These are phyloP conservation scores for Pyronema omphalodes DNA, from an alignment of 495 filamentous ascomycete genomes.

Conservation along the genomic window DNA sequence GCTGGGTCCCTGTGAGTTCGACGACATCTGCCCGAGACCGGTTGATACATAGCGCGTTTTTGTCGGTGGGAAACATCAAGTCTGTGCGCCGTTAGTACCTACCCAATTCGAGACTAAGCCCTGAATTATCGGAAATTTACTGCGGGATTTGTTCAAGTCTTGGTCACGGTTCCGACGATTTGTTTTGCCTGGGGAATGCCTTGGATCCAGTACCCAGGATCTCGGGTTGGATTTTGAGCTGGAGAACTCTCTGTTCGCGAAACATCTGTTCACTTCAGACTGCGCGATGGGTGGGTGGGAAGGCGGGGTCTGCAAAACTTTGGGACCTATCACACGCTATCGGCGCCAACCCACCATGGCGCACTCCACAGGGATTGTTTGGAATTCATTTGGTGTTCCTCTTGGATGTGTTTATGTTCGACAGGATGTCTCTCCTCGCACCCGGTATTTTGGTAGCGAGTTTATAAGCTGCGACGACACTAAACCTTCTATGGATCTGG, in stretches of 20 bases:
- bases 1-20: not conserved
- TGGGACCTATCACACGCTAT: not conserved
- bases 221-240: slow-evolving; percentile 1
- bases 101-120: not conserved
- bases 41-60: not conserved
- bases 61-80: not conserved
- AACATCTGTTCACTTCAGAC: no score
- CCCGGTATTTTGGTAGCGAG: slow-evolving; percentile 6
- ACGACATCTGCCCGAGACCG: not conserved
- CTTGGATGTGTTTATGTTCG: not conserved
- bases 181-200: slow-evolving; percentile 1
- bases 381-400: not conserved
- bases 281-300: no score
- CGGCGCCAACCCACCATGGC: not conserved
- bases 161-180: slow-evolving; percentile 4
- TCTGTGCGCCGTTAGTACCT: slow-evolving; percentile 2
- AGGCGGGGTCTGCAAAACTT: no score
- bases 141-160: not conserved
- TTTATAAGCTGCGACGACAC: not conserved
- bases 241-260: not conserved
- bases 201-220: slow-evolving; percentile 2
- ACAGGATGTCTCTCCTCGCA: not conserved
- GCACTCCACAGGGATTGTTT: no score
- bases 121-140: slow-evolving; percentile 3
- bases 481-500: no score